A percentile compares a stretch with the other conserved stretches of the same genome.
Evolutionary conservation across 2,329 filamentous ascomycete species (phyloP).

Genomic region (Pestalotiopsis fici): DNA sequence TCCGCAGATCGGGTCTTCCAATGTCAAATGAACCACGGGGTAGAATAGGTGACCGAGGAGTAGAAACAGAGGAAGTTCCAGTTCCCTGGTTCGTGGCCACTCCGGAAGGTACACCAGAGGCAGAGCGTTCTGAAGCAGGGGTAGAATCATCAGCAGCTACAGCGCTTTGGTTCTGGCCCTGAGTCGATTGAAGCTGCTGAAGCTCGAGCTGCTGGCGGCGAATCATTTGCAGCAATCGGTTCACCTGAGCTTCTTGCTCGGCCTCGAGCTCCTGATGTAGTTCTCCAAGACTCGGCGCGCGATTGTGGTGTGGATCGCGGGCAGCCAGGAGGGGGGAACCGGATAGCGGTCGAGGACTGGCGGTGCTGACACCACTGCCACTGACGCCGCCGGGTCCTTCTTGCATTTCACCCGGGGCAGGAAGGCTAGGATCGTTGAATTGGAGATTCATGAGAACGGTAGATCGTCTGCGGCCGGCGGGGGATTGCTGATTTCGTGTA

Average conservation of each 20-base stretch:
- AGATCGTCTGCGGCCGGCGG: slow-evolving; percentile 62
- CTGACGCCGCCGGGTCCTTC: slow-evolving; percentile 38
- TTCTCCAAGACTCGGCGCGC: slow-evolving; percentile 72
- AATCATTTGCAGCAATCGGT: slow-evolving; percentile 77
- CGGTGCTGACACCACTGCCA: slow-evolving; percentile 24
- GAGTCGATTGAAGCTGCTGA: slow-evolving; percentile 54
- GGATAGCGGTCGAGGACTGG: slow-evolving; percentile 48
- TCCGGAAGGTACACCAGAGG: slow-evolving; percentile 33
- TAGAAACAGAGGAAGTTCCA: slow-evolving; percentile 41
- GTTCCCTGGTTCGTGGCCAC: slow-evolving; percentile 28
- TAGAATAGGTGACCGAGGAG: slow-evolving; percentile 52
- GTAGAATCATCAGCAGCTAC: slow-evolving; percentile 53
- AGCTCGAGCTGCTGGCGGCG: slow-evolving; percentile 74
- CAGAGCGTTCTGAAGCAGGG: slow-evolving; percentile 44
- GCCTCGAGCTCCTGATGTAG: slow-evolving; percentile 79
- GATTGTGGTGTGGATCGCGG: slow-evolving; percentile 62
- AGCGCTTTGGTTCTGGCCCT: slow-evolving; percentile 35
- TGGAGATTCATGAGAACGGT: slow-evolving; percentile 73
- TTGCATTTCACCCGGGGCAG: slow-evolving; percentile 69
- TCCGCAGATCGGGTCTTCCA: slow-evolving; percentile 54
- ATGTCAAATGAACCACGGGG: slow-evolving; percentile 61
- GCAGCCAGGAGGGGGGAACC: slow-evolving; percentile 44
- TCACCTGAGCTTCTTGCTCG: slow-evolving; percentile 79
- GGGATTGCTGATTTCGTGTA: slow-evolving; percentile 43
- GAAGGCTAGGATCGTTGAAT: slow-evolving; percentile 69